Evolutionary conservation across 495 filamentous ascomycete genomes (phyloP), one percentile per base, ranked within the genome.

Genomic region (Pyronema omphalodes): DNA sequence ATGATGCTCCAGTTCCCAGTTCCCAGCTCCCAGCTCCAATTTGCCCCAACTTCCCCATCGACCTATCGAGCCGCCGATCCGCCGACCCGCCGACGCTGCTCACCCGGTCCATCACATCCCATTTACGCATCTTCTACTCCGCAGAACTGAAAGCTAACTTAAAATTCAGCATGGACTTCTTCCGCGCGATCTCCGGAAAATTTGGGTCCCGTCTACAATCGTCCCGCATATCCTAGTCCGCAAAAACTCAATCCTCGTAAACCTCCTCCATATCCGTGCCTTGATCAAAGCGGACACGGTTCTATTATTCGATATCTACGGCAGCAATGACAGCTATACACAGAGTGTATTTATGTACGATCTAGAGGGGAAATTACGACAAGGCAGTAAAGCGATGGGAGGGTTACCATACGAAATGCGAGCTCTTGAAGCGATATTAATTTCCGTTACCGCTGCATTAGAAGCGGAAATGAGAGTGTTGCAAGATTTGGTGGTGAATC

Each of bases 261-360:
- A 95, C 60, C 75, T 98, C 14, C 76, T 98, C 9, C 91, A 98
- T 65, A 74, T 98, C 29, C 82, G 89, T 18, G 88, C 93, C 18
- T 74, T 98, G 9, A 95, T 98, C 64, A 95, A 95, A 67, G 76
- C 86, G 37, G 83, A 98, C 60, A 82, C 87, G 6, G 91, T 98
- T 5, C 79, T 98, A 9, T 76, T 96, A 11, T 95, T 98, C 60
- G 91, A 98, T 61, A 84, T 87, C 8, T 96, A 93, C 65, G 91
- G 91, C 36, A 85, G 84, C n/a, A 86, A 83, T 40, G 85, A 93
- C 60, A 94, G 88, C 0, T 91, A 94, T 59, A 84, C 87, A 43
- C 93, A 95, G 64, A 94, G 88, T 3, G 76, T 88, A 17, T 96
- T 98, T 67, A 94, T 98, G 73, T 94, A 95, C 64, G 91, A 96